Evolutionary conservation across 1,284 basidiomycete species (phyloP), one percentile per base, ranked within the genome.

Genomic region (Cryptococcus sp.): DNA sequence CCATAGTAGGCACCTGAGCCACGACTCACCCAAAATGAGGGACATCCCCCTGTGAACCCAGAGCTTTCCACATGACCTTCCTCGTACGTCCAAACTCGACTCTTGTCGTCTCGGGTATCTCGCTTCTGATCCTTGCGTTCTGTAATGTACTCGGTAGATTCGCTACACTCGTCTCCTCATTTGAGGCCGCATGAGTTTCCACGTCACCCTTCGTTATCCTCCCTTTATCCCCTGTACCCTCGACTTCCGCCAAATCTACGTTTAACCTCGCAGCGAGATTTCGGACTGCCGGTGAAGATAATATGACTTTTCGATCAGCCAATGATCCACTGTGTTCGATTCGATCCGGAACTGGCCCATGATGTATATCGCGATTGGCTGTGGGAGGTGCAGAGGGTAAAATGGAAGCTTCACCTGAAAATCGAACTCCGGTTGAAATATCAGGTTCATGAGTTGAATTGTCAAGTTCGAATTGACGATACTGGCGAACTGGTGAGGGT

Each of bases 1-100:
- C 30, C 2, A 35, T 10, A 34, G 7, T 13, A 6, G 14, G 34
- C 44, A 46, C 13, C 44, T 3, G 10, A 32, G 35, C 14, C 30
- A 23, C 42, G 11, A 72, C 79, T 45, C 68, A 87, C 79, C 86
- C 88, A 61, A 92, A 91, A 74, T 87, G 87, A 14, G 89, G 82
- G 0, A 93, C 88, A 63, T 49, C 46, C 30, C 66, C 71, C 62
- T 71, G 70, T 33, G 86, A 87, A 23, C 81, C 83, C 88, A 92
- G 90, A 1, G 87, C 88, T 64, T 88, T 88, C 83, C 84, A 92
- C 89, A 92, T 92, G 41, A 84, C 85, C 70, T 86, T 84, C 56
- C 90, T 80, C 7, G 88, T 91, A 62, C 89, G 80, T 14, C 86
- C 87, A 52, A 91, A 80, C 56, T 89, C 87, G 3, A 90, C 82